Base-by-base conservation (phyloP, 2,329 filamentous ascomycete species). In the Hymenoscyphus infarciens region DNA sequence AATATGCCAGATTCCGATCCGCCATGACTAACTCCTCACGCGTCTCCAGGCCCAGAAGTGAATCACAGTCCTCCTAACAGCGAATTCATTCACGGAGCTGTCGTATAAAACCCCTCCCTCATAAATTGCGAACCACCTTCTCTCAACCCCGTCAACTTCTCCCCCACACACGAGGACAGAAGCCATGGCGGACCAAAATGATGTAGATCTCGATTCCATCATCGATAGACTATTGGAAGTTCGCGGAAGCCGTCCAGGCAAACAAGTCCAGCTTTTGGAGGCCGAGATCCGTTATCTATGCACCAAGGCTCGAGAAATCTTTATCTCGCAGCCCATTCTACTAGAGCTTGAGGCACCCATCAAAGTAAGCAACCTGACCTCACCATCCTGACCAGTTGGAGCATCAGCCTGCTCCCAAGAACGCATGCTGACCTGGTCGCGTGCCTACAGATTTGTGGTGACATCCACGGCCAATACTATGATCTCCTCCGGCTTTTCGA, bases 401-500 rank as follows among this genome's bases (percentile, higher is more conserved):
- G 22, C n/a, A 25, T 8, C 19, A 1, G 45, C 8, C 19, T 38
- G 45, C 45, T 13, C 45, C 11, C 19, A 25, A 22, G 22, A 22
- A 4, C 42, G 27, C 22, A 38, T 60, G 52, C 66, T 70, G 57
- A 68, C 58, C 25, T n/a, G 42, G 2, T 63, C 56, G 59, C 49
- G 63, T 65, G 59, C 39, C 45, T 60, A 22, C 59, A 99, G 95
- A 99, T 99, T 75, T 98, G 94, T 79, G 95, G 95, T 80, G 95
- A 98, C 80, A 98, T 99, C 72, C 95, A 98, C 79, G 95, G 95
- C 70, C 95, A 99, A 82, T 99, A 99, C 82, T 97, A 97, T 79
- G 95, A 99, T 78, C 86, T 99, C 66, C 85, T 99, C 71, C 92
- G 95, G 75, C 84, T 99, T 66, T 99, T 99, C 79, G 95, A 99